Conservation (phyloP, 2,329 filamentous ascomycete species). For the Diplodia seriata region DNA sequence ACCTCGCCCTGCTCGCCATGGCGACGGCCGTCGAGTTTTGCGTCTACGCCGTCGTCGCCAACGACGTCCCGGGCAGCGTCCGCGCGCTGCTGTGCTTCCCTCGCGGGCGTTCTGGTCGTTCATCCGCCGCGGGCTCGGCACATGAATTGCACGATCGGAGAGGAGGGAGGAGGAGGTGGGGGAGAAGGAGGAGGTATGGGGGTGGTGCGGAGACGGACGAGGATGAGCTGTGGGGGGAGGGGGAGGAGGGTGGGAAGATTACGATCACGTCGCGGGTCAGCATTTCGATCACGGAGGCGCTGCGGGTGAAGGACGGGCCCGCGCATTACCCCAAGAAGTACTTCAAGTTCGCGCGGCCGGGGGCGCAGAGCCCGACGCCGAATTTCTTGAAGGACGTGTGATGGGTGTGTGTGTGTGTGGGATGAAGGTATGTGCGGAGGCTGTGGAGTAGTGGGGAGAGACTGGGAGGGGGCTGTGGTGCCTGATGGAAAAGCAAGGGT, state of each 20-base stretch:
- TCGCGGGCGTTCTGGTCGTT: not conserved
- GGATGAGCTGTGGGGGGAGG: not conserved
- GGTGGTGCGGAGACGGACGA: constrained; percentile 1
- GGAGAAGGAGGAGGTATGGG: not conserved
- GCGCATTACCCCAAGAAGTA: constrained; percentile 20
- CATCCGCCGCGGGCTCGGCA: not conserved
- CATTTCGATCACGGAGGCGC: constrained; percentile 25
- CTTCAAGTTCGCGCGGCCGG: constrained; percentile 15
- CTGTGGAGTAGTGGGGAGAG: not conserved
- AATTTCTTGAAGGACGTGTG: constrained; percentile 7
- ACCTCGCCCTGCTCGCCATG: not conserved
- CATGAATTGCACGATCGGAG: not conserved
- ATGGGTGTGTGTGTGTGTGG: not conserved
- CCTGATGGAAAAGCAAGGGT: not conserved
- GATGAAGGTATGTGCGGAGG: not conserved
- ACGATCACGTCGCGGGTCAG: constrained; percentile 26
- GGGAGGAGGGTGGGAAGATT: not conserved
- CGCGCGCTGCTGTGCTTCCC: constrained; percentile 4
- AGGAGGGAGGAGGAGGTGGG: not conserved
- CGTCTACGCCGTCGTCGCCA: constrained; percentile 3
- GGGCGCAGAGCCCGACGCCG: constrained; percentile 21
- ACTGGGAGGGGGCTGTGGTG: not conserved
- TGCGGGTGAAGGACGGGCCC: constrained; percentile 1
- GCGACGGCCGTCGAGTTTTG: constrained; percentile 11
- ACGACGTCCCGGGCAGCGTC: constrained; percentile 1